Percentiles rank a stretch among this genome's conserved stretches.
Conservation (phyloP, 805 yeast genomes). For the Millerozyma miso region DNA sequence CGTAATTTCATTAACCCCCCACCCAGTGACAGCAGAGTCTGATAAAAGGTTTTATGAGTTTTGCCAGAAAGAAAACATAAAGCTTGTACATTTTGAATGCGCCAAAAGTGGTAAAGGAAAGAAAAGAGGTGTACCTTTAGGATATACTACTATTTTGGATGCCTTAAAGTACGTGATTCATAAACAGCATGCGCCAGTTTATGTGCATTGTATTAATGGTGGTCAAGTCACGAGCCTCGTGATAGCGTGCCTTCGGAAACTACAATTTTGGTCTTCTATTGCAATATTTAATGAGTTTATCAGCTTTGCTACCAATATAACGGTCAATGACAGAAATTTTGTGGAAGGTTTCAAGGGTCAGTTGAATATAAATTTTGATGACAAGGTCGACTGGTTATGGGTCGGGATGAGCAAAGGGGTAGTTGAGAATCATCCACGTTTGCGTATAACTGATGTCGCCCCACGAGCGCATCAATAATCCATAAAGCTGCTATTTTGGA, state of each 20-base stretch:
- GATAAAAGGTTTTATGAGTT: constrained; percentile 52
- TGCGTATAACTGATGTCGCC: constrained; percentile 26
- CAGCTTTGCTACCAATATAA: constrained; percentile 69
- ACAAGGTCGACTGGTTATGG: constrained; percentile 63
- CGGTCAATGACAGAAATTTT: constrained; percentile 77
- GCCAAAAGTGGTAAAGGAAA: constrained; percentile 70
- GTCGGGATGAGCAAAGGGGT: constrained; percentile 57
- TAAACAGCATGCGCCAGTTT: constrained; percentile 61
- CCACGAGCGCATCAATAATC: background rate
- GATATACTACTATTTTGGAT: constrained; percentile 53
- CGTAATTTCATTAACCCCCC: constrained; percentile 76
- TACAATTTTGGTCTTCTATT: constrained; percentile 84
- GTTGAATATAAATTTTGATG: constrained; percentile 42
- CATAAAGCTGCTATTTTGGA: no score
- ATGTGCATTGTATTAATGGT: constrained; percentile 85
- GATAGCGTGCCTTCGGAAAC: constrained; percentile 79
- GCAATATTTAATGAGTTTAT: constrained; percentile 84
- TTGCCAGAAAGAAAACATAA: constrained; percentile 51
- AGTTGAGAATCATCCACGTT: constrained; percentile 52
- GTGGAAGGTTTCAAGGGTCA: constrained; percentile 75
- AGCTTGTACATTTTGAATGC: constrained; percentile 63
- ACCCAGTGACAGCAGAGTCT: constrained; percentile 52
- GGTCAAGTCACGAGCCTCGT: constrained; percentile 81
- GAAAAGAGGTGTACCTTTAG: constrained; percentile 79
- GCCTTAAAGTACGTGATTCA: constrained; percentile 63